A percentile compares a stretch with the other conserved stretches of the same genome.
Evolutionary conservation across 2,329 filamentous ascomycete genomes (phyloP).

Genomic region (Talaromyces pinophilus): DNA sequence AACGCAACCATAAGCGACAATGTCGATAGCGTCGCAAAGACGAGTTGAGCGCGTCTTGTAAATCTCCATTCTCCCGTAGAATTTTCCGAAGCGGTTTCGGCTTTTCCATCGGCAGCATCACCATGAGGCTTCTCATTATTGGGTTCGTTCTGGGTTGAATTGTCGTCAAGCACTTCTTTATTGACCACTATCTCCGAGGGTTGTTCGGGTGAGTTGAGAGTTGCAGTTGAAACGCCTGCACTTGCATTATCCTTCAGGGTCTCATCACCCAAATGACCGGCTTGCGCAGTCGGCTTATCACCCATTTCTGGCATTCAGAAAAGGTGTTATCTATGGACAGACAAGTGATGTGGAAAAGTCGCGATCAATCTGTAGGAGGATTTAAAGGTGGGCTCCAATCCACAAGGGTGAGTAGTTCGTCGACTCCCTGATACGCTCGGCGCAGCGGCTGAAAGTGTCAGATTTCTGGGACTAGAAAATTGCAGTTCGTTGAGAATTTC

Average conservation of each 20-base stretch:
- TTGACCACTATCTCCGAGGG: neutral
- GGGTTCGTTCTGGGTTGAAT: neutral
- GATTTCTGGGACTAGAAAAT: neutral
- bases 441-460: neutral
- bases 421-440: neutral
- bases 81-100: neutral
- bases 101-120: neutral
- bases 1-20: slow-evolving; percentile 64
- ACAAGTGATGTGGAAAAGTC: neutral
- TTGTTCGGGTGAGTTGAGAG: neutral
- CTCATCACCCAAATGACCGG: neutral
- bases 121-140: neutral
- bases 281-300: neutral
- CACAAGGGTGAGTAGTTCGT: neutral
- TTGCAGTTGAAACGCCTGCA: slow-evolving; percentile 1
- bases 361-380: neutral
- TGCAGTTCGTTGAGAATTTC: neutral
- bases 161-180: neutral
- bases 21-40: slow-evolving; percentile 37
- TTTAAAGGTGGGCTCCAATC: neutral
- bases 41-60: slow-evolving; percentile 15
- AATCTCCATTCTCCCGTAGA: slow-evolving; percentile 15
- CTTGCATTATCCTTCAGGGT: neutral
- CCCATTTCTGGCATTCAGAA: neutral
- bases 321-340: neutral